Evolutionary conservation across 2,329 filamentous ascomycete species (phyloP).

Genomic region (Fusarium goolgardi): DNA sequence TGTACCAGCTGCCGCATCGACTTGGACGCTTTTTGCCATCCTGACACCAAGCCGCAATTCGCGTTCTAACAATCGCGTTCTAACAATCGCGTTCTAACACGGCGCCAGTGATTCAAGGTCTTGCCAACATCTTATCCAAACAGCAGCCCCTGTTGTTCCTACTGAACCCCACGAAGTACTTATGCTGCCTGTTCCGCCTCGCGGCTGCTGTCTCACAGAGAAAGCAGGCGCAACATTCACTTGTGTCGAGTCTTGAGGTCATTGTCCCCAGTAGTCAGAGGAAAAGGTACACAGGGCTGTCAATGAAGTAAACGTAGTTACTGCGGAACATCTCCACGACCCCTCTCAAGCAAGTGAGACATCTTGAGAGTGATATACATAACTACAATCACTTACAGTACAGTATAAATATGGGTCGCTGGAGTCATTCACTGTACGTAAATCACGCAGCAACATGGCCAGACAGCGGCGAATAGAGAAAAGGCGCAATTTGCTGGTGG

Average conservation of each 20-base stretch:
- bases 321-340: constrained; percentile 16
- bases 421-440: constrained; percentile 10
- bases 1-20: background rate
- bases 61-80: constrained; percentile 1
- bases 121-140: constrained; percentile 10
- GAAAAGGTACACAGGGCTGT: constrained; percentile 2
- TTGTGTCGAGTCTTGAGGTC: constrained; percentile 25
- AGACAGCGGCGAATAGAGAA: constrained; percentile 4
- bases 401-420: constrained; percentile 8
- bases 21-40: background rate
- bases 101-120: background rate
- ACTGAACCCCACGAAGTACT: constrained; percentile 17
- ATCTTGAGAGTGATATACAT: constrained; percentile 4
- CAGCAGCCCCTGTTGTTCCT: background rate
- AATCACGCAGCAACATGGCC: constrained; percentile 22
- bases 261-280: constrained; percentile 22
- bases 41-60: constrained; percentile 3
- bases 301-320: constrained; percentile 21
- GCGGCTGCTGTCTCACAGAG: constrained; percentile 13
- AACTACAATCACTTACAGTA: constrained; percentile 17
- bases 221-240: constrained; percentile 35
- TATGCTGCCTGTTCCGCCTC: constrained; percentile 21
- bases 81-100: background rate
- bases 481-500: constrained; percentile 7
- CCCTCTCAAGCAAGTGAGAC: constrained; percentile 17